These are phyloP conservation scores for Cercospora beticola DNA, from an alignment of 2,329 filamentous ascomycete species.

Conservation along the genomic window DNA sequence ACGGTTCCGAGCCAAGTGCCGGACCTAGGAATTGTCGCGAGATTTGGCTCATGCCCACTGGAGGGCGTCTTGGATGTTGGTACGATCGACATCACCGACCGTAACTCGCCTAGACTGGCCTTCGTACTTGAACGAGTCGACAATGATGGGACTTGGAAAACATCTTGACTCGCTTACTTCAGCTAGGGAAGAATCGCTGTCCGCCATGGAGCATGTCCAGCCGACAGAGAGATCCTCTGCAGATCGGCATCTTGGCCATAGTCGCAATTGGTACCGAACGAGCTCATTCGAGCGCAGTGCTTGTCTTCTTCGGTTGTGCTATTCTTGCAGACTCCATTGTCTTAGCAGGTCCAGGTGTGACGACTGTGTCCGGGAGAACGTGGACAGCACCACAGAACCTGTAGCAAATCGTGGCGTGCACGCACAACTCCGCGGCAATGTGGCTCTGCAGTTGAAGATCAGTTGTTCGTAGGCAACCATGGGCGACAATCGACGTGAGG, in stretches of 20 bases:
- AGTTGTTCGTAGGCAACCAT: background rate
- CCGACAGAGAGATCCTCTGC: background rate
- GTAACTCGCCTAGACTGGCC: background rate
- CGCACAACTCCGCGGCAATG: background rate
- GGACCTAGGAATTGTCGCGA: background rate
- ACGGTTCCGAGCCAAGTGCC: slow-evolving; percentile 1
- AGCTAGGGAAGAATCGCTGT: background rate
- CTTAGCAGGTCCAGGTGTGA: background rate
- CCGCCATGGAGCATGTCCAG: slow-evolving; percentile 1
- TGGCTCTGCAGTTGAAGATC: background rate
- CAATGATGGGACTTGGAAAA: background rate
- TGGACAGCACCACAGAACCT: background rate
- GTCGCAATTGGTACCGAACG: background rate
- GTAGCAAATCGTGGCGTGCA: background rate
- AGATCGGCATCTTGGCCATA: slow-evolving; percentile 4
- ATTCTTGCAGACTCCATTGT: background rate
- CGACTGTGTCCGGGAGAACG: background rate
- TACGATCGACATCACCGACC: background rate
- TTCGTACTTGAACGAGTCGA: background rate
- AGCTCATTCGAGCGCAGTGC: background rate
- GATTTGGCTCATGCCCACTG: background rate
- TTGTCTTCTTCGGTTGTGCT: background rate
- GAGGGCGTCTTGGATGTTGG: background rate
- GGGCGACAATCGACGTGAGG: background rate
- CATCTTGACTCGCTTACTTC: slow-evolving; percentile 2